Base-by-base conservation (phyloP, 805 yeast genomes). In the Yarrowia bubula region DNA sequence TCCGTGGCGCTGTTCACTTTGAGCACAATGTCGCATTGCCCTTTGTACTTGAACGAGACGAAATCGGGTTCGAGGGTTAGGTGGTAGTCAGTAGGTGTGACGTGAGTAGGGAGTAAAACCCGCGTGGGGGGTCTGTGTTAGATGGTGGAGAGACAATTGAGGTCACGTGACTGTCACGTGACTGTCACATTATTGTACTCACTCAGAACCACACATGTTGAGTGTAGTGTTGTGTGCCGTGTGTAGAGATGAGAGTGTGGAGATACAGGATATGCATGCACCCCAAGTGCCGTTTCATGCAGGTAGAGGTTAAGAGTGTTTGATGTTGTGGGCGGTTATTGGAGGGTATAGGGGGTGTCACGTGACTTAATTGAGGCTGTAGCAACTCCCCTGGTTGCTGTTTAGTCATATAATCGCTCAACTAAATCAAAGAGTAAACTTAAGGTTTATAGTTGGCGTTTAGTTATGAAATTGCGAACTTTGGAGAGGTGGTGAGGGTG, bases 41-140 rank as follows among this genome's bases (percentile, higher is more conserved):
- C 78, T 9, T 68, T 50, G 68, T 68, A 75, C 44, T 70, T 70
- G 68, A 80, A 81, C 35, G 75, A 74, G 7, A 70, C 73, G 33
- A 80, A 74, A 70, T 86, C 83, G 38, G 96, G 91, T 70, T 86
- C 87, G 62, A 86, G 77, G 15, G 85, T 81, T 37, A 95, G 75
- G 63, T 85, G 83, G 74, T 95, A 93, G 75, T 88, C 88, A 35
- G 77, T 70, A 35, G 99, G 98, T 65, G 81, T 81, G 67, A 92
- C 87, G 65, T 82, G 78, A 50, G 79, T 78, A 70, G 90, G 96
- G 66, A 86, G 83, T 1, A 84, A 80, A 68, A 75, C 72, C 44
- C 81, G 77, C 42, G 67, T 62, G 8, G 37, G 4, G 31, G 60
- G 60, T 6, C 60, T 53, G 28, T 22, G 46, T 53, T 53, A 53